A percentile compares a stretch with the other conserved stretches of the same genome.
phyloP scores from a whole-genome alignment of 441 rosid genomes.

The Rhodomyrtus psidioides region DNA sequence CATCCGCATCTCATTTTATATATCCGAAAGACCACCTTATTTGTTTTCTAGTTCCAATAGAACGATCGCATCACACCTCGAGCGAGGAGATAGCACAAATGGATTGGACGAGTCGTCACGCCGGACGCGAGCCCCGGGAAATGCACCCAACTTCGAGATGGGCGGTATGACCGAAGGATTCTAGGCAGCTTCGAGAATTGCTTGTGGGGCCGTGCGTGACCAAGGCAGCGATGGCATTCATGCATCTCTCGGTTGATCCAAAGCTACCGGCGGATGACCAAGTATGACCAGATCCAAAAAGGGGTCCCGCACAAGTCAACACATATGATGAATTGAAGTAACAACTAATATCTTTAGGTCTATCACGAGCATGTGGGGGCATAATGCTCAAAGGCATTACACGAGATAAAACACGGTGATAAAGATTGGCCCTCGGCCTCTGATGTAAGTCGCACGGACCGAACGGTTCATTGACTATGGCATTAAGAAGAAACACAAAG shows the following conservation, averaged over 20 bases:
- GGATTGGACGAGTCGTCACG: neutral
- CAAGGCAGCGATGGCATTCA: neutral
- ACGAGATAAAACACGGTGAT: too few species aligned
- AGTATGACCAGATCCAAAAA: neutral
- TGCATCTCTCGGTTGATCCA: neutral
- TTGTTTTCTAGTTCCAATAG: too few species aligned
- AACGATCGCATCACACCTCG: neutral
- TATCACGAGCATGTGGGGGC: too few species aligned
- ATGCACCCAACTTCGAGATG: neutral
- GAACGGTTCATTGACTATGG: neutral
- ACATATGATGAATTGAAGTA: too few species aligned
- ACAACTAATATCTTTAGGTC: too few species aligned
- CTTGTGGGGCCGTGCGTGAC: neutral
- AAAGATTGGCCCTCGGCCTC: too few species aligned
- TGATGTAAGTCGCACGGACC: too few species aligned
- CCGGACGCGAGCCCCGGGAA: neutral
- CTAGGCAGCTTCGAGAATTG: neutral
- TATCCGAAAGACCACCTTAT: too few species aligned
- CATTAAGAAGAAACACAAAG: neutral
- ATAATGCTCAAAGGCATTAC: too few species aligned
- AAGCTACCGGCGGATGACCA: neutral
- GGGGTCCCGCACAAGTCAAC: neutral
- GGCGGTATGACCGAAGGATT: neutral
- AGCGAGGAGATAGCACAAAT: neutral
- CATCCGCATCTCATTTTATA: too few species aligned